A percentile compares a stretch with the other conserved stretches of the same genome.
These are phyloP conservation scores for Eutrema yunnanense DNA, from an alignment of 345 rosid species.

Conservation along the genomic window DNA sequence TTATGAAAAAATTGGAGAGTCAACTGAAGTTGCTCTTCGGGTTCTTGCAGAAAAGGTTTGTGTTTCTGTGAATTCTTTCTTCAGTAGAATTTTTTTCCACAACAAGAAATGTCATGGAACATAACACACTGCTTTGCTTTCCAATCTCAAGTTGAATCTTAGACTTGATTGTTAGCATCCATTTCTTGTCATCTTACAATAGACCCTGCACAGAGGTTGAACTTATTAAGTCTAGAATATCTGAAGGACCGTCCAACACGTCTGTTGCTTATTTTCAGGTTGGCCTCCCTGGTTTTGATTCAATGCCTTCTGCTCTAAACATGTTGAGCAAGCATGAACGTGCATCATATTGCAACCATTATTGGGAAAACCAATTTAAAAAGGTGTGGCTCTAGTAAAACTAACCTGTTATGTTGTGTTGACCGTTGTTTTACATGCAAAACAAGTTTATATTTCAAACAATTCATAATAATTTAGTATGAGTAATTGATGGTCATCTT, in stretches of 20 bases:
- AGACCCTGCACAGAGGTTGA: not conserved
- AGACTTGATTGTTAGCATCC: not conserved
- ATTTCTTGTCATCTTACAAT: not conserved
- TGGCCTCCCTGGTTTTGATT: constrained; percentile 99
- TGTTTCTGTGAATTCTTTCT: constrained; percentile 3
- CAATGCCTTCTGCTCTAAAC: constrained; percentile 88
- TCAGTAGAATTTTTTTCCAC: not conserved
- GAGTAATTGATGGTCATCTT: constrained; percentile 18
- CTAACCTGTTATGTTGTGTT: not conserved
- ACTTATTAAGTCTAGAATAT: constrained; percentile 1
- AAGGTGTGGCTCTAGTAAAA: constrained; percentile 53
- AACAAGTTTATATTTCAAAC: not conserved
- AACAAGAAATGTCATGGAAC: constrained; percentile 2
- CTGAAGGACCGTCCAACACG: constrained; percentile 2
- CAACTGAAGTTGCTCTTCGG: constrained; percentile 98
- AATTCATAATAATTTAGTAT: not conserved
- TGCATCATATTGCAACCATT: constrained; percentile 96
- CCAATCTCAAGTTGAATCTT: not conserved
- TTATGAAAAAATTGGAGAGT: constrained; percentile 96
- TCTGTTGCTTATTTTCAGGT: constrained; percentile 52
- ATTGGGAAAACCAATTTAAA: constrained; percentile 90
- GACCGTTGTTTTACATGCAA: not conserved
- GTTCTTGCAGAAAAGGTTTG: constrained; percentile 93
- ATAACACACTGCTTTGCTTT: not conserved
- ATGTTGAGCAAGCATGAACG: constrained; percentile 96